A percentile compares a stretch with the other conserved stretches of the same genome.
Conservation (phyloP, 2,329 filamentous ascomycete species). For the Diaporthe caulivora region DNA sequence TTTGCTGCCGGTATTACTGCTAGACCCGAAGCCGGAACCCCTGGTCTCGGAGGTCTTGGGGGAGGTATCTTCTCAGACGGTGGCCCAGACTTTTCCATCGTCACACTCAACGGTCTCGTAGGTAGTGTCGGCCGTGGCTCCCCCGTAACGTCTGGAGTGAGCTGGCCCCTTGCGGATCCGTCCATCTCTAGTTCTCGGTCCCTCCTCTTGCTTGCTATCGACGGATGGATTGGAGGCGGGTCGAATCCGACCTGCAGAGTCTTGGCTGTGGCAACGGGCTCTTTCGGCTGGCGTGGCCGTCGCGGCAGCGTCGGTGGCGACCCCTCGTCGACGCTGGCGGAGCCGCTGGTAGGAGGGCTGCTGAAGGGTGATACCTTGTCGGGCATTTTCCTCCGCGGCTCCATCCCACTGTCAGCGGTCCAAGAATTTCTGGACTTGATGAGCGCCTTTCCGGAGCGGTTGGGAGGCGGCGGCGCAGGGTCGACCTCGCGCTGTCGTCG, state of each 20-base stretch:
- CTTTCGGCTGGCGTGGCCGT: slow-evolving; percentile 63
- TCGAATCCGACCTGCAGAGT: slow-evolving; percentile 57
- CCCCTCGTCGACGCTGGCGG: slow-evolving; percentile 68
- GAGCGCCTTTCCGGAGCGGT: slow-evolving; percentile 78
- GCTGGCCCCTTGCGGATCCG: slow-evolving; percentile 51
- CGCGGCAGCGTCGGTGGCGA: slow-evolving; percentile 62
- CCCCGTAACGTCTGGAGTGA: slow-evolving; percentile 56
- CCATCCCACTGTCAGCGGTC: slow-evolving; percentile 45
- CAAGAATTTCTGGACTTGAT: slow-evolving; percentile 49
- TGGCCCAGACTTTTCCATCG: slow-evolving; percentile 48
- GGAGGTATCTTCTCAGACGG: slow-evolving; percentile 53
- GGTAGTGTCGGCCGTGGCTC: slow-evolving; percentile 64
- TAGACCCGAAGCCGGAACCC: slow-evolving; percentile 38
- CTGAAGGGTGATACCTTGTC: slow-evolving; percentile 81
- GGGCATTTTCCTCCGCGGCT: slow-evolving; percentile 52
- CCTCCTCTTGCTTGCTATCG: slow-evolving; percentile 57
- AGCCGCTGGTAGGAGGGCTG: slow-evolving; percentile 80
- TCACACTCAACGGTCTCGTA: slow-evolving; percentile 57
- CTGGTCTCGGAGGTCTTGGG: slow-evolving; percentile 57
- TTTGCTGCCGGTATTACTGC: slow-evolving; percentile 35
- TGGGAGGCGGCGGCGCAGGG: slow-evolving; percentile 74
- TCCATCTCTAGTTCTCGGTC: slow-evolving; percentile 60
- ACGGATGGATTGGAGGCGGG: slow-evolving; percentile 65
- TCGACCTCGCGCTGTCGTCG: slow-evolving; percentile 62
- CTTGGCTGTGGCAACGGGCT: slow-evolving; percentile 46